phyloP scores from a whole-genome alignment of 2,329 filamentous ascomycete genomes.

The Ophiostoma fasciatum region DNA sequence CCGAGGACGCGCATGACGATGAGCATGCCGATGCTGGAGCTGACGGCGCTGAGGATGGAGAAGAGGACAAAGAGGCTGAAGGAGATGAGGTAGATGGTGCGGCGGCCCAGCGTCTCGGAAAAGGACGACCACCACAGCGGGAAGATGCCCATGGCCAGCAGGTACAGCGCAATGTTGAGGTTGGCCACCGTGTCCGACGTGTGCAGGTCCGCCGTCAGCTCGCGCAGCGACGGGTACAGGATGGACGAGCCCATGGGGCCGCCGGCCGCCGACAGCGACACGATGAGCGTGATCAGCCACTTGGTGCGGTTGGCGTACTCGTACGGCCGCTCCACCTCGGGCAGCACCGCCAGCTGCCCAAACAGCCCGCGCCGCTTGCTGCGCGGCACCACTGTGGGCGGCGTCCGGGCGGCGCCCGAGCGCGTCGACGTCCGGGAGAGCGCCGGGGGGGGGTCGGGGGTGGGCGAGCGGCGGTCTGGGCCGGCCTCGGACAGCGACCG shows the following conservation, averaged over 20 bases:
- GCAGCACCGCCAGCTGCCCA: conserved; percentile 47
- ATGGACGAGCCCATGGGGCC: conserved; percentile 77
- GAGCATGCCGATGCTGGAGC: conserved; percentile 58
- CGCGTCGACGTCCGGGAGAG: conserved; percentile 23
- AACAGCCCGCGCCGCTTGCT: conserved; percentile 54
- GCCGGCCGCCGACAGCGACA: conserved; percentile 61
- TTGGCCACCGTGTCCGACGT: conserved; percentile 54
- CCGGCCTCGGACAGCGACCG: too few species aligned
- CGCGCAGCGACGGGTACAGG: conserved; percentile 58
- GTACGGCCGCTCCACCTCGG: conserved; percentile 64
- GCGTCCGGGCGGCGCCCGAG: conserved; percentile 19
- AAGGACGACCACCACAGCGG: conserved; percentile 81
- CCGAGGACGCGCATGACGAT: conserved; percentile 58
- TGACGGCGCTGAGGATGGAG: conserved; percentile 53
- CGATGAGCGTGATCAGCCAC: conserved; percentile 69
- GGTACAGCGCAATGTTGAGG: conserved; percentile 63
- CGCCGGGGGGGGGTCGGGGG: background rate
- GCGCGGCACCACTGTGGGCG: conserved; percentile 26
- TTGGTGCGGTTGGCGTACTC: conserved; percentile 61
- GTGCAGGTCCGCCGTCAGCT: conserved; percentile 47
- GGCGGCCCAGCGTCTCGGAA: conserved; percentile 56
- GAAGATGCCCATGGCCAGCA: conserved; percentile 72
- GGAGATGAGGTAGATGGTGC: conserved; percentile 64
- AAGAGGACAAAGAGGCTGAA: conserved; percentile 61
- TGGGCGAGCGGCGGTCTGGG: conserved; percentile 1